Percentiles rank a stretch among this genome's conserved stretches.
phyloP scores from a whole-genome alignment of 257 asterid genomes.

The Solanum boliviense region DNA sequence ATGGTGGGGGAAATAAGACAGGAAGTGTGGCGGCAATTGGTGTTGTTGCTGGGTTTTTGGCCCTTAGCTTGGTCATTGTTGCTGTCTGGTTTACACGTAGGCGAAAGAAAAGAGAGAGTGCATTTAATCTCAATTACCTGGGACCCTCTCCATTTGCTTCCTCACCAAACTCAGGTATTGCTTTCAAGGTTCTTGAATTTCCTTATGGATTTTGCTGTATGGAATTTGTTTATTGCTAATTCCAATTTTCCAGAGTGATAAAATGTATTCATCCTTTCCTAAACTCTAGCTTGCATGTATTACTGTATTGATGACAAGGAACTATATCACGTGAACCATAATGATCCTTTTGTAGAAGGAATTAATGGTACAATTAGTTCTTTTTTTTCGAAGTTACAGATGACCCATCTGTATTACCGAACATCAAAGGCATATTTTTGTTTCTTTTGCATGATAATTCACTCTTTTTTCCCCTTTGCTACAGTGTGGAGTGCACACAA shows the following conservation, averaged over 20 bases:
- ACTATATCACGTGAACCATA: neutral
- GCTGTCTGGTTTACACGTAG: slow-evolving; percentile 49
- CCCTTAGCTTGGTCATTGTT: slow-evolving; percentile 43
- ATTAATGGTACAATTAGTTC: neutral
- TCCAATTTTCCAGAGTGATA: neutral
- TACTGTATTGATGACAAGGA: neutral
- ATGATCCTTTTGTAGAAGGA: neutral
- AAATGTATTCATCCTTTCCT: neutral
- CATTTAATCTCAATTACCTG: slow-evolving; percentile 28
- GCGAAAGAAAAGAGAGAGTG: slow-evolving; percentile 45
- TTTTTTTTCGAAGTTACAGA: neutral
- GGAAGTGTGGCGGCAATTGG: slow-evolving; percentile 51
- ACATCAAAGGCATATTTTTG: neutral
- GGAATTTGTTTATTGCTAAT: neutral
- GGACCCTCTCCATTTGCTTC: slow-evolving; percentile 69
- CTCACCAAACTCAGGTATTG: slow-evolving; percentile 76
- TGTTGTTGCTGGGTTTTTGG: slow-evolving; percentile 47
- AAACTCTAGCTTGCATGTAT: neutral
- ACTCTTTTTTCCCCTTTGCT: neutral
- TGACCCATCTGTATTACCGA: neutral
- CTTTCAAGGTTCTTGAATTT: neutral
- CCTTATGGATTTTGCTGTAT: neutral
- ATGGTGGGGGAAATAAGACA: slow-evolving; percentile 24
- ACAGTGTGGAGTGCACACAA: neutral
- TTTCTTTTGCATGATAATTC: neutral